A percentile compares a stretch with the other conserved stretches of the same genome.
These are phyloP conservation scores for Pestalotiopsis sp. DNA, from an alignment of 2,329 filamentous ascomycete genomes.

Conservation along the genomic window DNA sequence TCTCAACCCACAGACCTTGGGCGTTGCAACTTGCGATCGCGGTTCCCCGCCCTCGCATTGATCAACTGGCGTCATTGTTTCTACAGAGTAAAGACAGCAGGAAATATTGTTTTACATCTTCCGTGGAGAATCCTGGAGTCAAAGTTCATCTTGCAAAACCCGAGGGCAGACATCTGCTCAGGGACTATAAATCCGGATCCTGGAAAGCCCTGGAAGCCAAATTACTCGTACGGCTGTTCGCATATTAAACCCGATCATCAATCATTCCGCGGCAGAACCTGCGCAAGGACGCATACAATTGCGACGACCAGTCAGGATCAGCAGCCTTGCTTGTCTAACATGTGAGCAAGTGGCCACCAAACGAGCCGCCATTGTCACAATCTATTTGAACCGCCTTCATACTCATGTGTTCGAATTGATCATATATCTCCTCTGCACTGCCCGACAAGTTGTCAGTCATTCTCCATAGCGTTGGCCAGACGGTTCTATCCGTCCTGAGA, in stretches of 20 bases:
- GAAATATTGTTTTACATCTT: background rate
- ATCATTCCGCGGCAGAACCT: slow-evolving; percentile 2
- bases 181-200: background rate
- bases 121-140: background rate
- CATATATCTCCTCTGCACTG: background rate
- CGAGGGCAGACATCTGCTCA: background rate
- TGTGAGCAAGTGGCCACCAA: background rate
- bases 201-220: background rate
- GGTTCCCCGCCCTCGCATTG: slow-evolving; percentile 9
- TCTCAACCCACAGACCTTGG: background rate
- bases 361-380: background rate
- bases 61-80: background rate
- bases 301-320: background rate
- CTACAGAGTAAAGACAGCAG: too few relatives aligned
- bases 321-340: background rate
- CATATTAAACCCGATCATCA: slow-evolving; percentile 7
- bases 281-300: slow-evolving; percentile 1
- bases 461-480: background rate
- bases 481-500: background rate
- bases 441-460: background rate
- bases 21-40: slow-evolving; percentile 2
- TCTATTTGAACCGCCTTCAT: background rate
- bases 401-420: background rate
- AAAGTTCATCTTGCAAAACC: background rate
- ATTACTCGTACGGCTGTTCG: background rate